Percentiles rank a stretch among this genome's conserved stretches.
Evolutionary conservation across 495 filamentous ascomycete genomes (phyloP).

Genomic region (Penicillium cinerascens): DNA sequence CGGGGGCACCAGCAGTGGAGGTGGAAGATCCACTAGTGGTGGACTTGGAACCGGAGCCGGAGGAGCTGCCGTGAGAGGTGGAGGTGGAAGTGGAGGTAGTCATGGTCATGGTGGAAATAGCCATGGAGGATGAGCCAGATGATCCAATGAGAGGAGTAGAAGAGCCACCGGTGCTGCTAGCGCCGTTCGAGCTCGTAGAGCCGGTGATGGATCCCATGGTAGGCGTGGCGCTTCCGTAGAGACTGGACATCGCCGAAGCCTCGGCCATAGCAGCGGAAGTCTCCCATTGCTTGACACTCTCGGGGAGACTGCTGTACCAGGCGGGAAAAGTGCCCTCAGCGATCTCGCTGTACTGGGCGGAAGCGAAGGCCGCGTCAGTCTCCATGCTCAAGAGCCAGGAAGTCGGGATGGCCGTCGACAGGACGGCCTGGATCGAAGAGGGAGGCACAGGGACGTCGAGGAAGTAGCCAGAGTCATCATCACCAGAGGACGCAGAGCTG

Average conservation of each 20-base stretch:
- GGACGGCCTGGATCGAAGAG: conserved; percentile 5
- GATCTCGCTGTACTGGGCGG: conserved; percentile 11
- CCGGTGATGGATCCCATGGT: not conserved
- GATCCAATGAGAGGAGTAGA: not conserved
- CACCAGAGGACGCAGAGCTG: not conserved
- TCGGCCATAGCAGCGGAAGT: conserved; percentile 14
- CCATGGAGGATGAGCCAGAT: not conserved
- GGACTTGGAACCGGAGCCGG: conserved; percentile 5
- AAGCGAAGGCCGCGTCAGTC: conserved; percentile 8
- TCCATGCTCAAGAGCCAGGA: conserved; percentile 10
- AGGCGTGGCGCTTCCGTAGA: not conserved
- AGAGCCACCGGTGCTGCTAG: not conserved
- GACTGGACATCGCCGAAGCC: conserved; percentile 6
- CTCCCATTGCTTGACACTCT: conserved; percentile 14
- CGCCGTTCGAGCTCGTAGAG: conserved; percentile 1
- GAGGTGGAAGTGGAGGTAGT: not conserved
- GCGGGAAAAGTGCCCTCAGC: conserved; percentile 12
- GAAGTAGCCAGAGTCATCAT: not conserved
- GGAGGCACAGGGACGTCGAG: not conserved
- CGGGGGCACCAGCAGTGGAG: conserved; percentile 12
- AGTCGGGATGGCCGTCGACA: conserved; percentile 20
- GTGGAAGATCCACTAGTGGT: conserved; percentile 6
- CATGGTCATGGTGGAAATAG: conserved; percentile 1
- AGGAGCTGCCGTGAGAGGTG: not conserved
- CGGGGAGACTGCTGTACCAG: conserved; percentile 23